Evolutionary conservation across 2,329 filamentous ascomycete species (phyloP).

Genomic region (Ramularia endophylla): DNA sequence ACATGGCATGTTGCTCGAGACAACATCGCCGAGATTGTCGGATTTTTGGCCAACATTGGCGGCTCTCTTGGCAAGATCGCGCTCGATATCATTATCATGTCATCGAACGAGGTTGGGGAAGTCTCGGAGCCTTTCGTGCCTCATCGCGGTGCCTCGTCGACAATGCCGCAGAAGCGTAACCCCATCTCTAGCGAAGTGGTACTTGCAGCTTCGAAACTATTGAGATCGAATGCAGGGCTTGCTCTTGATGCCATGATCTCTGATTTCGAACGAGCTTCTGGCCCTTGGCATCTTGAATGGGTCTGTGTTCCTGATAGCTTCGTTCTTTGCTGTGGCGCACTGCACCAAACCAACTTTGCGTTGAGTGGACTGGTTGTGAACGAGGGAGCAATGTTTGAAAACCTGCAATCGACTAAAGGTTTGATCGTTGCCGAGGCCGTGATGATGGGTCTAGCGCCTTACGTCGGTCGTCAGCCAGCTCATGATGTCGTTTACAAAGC

Average conservation of each 20-base stretch:
- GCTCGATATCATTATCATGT: conserved; percentile 28
- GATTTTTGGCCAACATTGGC: conserved; percentile 24
- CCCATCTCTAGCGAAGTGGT: conserved; percentile 28
- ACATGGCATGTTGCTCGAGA: conserved; percentile 32
- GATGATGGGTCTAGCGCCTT: conserved; percentile 34
- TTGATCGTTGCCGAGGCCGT: conserved; percentile 35
- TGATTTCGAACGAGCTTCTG: conserved; percentile 29
- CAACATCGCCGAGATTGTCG: conserved; percentile 24
- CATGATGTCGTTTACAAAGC: conserved; percentile 34
- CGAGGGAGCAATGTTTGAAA: conserved; percentile 22
- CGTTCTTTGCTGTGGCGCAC: conserved; percentile 20
- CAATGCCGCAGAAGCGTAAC: conserved; percentile 48
- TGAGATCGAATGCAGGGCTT: conserved; percentile 21
- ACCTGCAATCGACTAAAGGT: conserved; percentile 30
- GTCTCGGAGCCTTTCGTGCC: conserved; percentile 41
- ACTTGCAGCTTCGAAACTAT: conserved; percentile 23
- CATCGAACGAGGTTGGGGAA: conserved; percentile 28
- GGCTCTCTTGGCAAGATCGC: conserved; percentile 27
- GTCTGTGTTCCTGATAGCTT: conserved; percentile 28
- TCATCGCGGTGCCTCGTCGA: conserved; percentile 49
- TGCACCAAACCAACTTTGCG: conserved; percentile 24
- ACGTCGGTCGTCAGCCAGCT: conserved; percentile 29
- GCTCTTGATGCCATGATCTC: conserved; percentile 27
- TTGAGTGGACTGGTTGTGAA: conserved; percentile 26
- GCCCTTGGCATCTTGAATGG: conserved; percentile 32